phyloP scores from a whole-genome alignment of 176 grass and related monocot species.

The Sorghum bicolor region DNA sequence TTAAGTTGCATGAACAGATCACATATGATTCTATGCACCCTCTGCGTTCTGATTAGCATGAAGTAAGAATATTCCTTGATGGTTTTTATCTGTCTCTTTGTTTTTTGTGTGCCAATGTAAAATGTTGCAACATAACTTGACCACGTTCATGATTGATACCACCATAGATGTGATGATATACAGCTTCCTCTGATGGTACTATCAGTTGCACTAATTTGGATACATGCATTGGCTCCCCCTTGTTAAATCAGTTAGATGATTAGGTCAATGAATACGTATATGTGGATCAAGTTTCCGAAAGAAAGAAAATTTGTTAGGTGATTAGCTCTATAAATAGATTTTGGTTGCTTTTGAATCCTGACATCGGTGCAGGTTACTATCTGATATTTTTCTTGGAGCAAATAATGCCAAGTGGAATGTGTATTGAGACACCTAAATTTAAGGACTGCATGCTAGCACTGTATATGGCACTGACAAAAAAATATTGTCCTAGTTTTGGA shows the following conservation, averaged over 20 bases:
- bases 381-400: too few species aligned
- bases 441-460: too few species aligned
- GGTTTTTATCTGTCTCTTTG: neutral
- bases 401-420: too few species aligned
- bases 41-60: constrained; percentile 80
- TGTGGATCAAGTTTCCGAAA: too few species aligned
- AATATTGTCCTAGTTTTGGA: too few species aligned
- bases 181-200: constrained; percentile 85
- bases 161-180: constrained; percentile 72
- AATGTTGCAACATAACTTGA: neutral
- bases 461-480: too few species aligned
- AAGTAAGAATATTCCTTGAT: constrained; percentile 55
- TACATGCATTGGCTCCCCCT: constrained; percentile 51
- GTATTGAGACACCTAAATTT: too few species aligned
- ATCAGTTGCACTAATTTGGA: constrained; percentile 67
- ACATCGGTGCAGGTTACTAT: too few species aligned
- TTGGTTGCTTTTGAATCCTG: constrained; percentile 11
- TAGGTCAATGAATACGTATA: too few species aligned
- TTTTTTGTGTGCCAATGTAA: neutral
- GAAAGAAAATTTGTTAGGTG: neutral
- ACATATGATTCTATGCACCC: constrained; percentile 77
- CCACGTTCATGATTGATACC: constrained; percentile 51
- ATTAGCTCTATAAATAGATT: neutral
- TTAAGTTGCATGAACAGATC: constrained; percentile 76
- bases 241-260: constrained; percentile 37